Percentiles rank a stretch among this genome's conserved stretches.
phyloP scores from a whole-genome alignment of 176 grass and related monocot genomes.

The Oryza meyeriana region DNA sequence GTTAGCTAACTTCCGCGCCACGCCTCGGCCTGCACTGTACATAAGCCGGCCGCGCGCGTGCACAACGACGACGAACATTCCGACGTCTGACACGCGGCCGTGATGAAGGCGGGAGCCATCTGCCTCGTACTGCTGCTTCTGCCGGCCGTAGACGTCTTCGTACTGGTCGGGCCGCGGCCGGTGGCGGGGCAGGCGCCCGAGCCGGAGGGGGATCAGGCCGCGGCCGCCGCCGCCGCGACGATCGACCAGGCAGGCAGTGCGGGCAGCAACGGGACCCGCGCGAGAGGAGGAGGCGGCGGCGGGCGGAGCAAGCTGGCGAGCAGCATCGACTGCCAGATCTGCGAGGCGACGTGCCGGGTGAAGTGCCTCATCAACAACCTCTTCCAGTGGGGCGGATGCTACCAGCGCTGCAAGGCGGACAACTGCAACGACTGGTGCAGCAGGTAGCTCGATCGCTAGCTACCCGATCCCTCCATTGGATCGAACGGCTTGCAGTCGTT shows the following conservation, averaged over 20 bases:
- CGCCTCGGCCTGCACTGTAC: not conserved
- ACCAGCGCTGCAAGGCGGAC: slow-evolving; percentile 44
- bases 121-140: slow-evolving; percentile 24
- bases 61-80: not conserved
- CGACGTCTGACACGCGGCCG: not conserved
- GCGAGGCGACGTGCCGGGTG: slow-evolving; percentile 50
- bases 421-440: slow-evolving; percentile 58
- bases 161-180: not conserved
- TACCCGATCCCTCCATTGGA: not conserved
- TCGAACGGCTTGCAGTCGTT: not conserved
- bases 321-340: slow-evolving; percentile 57
- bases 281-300: not conserved
- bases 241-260: slow-evolving; percentile 2
- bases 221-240: not conserved
- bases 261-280: too few relatives aligned
- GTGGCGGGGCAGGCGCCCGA: slow-evolving; percentile 26
- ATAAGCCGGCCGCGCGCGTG: not conserved
- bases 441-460: not conserved
- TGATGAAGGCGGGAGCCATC: not conserved
- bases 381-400: slow-evolving; percentile 54
- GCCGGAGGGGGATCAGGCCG: not conserved
- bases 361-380: slow-evolving; percentile 58
- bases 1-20: not conserved
- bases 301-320: slow-evolving; percentile 24
- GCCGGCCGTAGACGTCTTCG: not conserved